Conservation (phyloP, 1,284 basidiomycete species). For the Ustilago cynodontis region DNA sequence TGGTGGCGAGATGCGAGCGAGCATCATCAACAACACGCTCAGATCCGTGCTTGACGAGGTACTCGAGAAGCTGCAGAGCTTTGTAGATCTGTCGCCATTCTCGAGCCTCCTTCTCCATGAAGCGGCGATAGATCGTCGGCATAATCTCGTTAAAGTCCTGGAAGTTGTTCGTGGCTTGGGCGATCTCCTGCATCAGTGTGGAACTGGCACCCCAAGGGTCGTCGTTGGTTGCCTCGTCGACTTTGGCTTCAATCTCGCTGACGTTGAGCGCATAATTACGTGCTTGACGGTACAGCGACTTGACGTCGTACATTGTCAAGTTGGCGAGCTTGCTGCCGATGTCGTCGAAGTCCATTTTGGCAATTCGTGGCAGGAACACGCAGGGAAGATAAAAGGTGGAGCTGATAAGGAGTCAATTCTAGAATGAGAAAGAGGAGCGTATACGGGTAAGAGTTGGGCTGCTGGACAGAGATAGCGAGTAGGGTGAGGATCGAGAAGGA, state of each 20-base stretch:
- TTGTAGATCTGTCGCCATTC: conserved; percentile 99
- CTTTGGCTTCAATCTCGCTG: conserved; percentile 97
- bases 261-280: conserved; percentile 82
- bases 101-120: conserved; percentile 88
- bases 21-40: conserved; percentile 98
- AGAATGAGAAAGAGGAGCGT: background rate
- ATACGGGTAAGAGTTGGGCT: no score
- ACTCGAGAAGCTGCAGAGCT: conserved; percentile 93
- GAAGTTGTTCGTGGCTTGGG: conserved; percentile 93
- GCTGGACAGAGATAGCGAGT: no score
- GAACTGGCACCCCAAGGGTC: conserved; percentile 99
- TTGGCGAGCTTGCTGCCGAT: conserved; percentile 67
- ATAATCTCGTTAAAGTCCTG: conserved; percentile 99
- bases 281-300: conserved; percentile 65
- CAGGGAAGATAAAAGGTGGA: background rate
- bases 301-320: conserved; percentile 69
- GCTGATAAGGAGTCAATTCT: background rate
- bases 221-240: conserved; percentile 96
- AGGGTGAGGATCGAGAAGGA: no score
- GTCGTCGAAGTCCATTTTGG: conserved; percentile 43
- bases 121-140: conserved; percentile 91
- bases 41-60: conserved; percentile 96
- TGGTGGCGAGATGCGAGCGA: conserved; percentile 89
- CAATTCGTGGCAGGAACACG: background rate
- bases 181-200: conserved; percentile 98